Conservation (phyloP, 2,329 filamentous ascomycete genomes). For the Teratosphaeria epicoccoides region DNA sequence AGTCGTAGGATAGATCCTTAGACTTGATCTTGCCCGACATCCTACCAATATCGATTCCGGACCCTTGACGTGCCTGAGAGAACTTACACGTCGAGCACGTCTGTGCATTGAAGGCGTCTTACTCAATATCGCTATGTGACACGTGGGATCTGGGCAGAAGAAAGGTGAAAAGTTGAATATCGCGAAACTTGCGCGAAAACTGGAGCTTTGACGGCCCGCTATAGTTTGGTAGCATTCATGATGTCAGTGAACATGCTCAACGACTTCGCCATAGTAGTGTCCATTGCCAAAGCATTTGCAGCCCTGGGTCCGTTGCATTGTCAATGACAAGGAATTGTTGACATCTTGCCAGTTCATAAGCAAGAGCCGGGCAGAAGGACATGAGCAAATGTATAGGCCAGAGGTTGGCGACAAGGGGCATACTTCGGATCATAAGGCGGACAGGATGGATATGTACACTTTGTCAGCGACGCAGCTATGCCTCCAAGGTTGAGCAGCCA, state of each 20-base stretch:
- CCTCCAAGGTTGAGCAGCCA: conserved; percentile 16
- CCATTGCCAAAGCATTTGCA: background rate
- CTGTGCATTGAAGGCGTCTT: too few species aligned
- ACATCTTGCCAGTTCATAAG: background rate
- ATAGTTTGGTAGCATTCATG: too few species aligned
- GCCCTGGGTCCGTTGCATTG: background rate
- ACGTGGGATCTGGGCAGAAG: background rate
- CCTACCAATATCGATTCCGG: background rate
- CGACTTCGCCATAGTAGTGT: background rate
- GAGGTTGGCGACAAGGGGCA: background rate
- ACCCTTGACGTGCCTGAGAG: too few species aligned
- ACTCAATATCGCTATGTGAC: background rate
- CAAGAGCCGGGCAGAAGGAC: background rate
- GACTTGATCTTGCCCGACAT: conserved; percentile 46
- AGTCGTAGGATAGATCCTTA: conserved; percentile 58
- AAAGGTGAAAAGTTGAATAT: background rate
- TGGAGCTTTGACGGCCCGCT: background rate
- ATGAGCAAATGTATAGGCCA: background rate
- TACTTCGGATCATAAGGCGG: background rate
- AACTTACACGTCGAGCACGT: too few species aligned
- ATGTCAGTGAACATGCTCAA: background rate
- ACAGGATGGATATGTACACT: conserved; percentile 1
- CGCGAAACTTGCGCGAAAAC: background rate
- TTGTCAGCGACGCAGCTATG: conserved; percentile 6
- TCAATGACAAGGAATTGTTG: background rate